Percentiles rank a stretch among this genome's conserved stretches.
Conservation (phyloP, 2,329 filamentous ascomycete species). For the Stagonosporopsis vannaccii region DNA sequence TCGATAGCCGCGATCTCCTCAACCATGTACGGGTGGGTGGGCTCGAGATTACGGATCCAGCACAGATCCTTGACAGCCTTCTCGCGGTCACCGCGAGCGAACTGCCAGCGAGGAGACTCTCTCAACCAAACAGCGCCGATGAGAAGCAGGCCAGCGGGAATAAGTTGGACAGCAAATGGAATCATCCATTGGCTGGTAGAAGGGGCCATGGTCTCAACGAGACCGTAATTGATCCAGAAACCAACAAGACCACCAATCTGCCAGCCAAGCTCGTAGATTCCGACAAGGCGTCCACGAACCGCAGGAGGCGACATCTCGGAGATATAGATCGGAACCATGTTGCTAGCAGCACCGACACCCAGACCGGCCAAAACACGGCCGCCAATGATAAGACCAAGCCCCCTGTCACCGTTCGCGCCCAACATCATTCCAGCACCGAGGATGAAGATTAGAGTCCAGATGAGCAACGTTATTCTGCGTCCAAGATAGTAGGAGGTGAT, state of each 20-base stretch:
- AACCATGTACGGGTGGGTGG: slow-evolving; percentile 70
- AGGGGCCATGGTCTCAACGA: slow-evolving; percentile 52
- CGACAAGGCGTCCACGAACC: slow-evolving; percentile 66
- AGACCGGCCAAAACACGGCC: slow-evolving; percentile 65
- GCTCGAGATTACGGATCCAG: slow-evolving; percentile 69
- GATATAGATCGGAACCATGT: slow-evolving; percentile 67
- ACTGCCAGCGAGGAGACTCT: slow-evolving; percentile 56
- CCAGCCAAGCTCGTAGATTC: slow-evolving; percentile 58
- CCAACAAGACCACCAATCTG: slow-evolving; percentile 49
- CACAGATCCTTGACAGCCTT: slow-evolving; percentile 56
- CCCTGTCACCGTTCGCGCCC: slow-evolving; percentile 51
- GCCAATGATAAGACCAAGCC: slow-evolving; percentile 64
- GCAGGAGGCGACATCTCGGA: slow-evolving; percentile 64
- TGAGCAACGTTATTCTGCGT: slow-evolving; percentile 67
- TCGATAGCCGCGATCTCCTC: slow-evolving; percentile 78
- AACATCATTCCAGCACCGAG: slow-evolving; percentile 75
- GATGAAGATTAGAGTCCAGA: slow-evolving; percentile 69
- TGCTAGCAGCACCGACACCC: slow-evolving; percentile 63
- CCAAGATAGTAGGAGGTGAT: slow-evolving; percentile 71
- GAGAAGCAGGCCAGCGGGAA: slow-evolving; percentile 68
- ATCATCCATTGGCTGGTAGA: slow-evolving; percentile 57
- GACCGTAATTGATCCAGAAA: slow-evolving; percentile 54
- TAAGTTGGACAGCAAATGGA: slow-evolving; percentile 69
- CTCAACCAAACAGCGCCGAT: slow-evolving; percentile 53
- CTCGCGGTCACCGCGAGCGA: slow-evolving; percentile 52